Evolutionary conservation across 2,329 filamentous ascomycete species (phyloP), one percentile per base, ranked within the genome.

Genomic region (Didymella arachidicola): DNA sequence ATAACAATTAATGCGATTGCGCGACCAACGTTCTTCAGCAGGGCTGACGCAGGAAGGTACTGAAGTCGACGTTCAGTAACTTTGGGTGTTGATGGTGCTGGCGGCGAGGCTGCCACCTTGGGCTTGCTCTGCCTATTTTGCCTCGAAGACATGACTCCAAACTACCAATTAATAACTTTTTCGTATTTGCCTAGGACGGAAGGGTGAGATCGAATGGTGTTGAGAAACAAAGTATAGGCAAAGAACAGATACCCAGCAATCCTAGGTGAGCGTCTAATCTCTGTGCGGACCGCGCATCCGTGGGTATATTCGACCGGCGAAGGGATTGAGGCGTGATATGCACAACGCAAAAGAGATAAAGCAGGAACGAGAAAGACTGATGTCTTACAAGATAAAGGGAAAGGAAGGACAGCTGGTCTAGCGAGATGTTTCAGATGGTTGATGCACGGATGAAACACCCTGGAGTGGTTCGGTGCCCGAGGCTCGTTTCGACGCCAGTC

Each of bases 1-100:
- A 90, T 79, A 26, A 80, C 66, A 61, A 88, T 79, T 16, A 88
- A 71, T 18, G 70, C 73, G 55, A 65, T 65, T 45, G 77, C 76
- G 45, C 70, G 66, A 29, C 66, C 69, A n/a, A 74, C 62, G 60
- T 73, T 74, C 41, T 68, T 72, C 27, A 76, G 50, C 2, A 75
- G 42, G 10, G 63, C 67, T 12, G 69, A 64, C 32, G 65, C 50
- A 25, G 70, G 59, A 18, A 66, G 52, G 47, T 70, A 63, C 57
- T 63, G 64, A 48, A 71, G 52, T 56, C 68, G 61, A 52, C 60
- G 66, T 41, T 67, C 64, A 4, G 68, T 65, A 49, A 72, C 65
- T 50, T 66, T 54, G 30, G 50, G 45, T 29, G 56, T 46, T 25
- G 50, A 25, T 34, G 50, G 50, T n/a, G 45, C 18, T 43, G 43